Conservation (phyloP, 257 asterid genomes). For the Rubia yunnanensis region DNA sequence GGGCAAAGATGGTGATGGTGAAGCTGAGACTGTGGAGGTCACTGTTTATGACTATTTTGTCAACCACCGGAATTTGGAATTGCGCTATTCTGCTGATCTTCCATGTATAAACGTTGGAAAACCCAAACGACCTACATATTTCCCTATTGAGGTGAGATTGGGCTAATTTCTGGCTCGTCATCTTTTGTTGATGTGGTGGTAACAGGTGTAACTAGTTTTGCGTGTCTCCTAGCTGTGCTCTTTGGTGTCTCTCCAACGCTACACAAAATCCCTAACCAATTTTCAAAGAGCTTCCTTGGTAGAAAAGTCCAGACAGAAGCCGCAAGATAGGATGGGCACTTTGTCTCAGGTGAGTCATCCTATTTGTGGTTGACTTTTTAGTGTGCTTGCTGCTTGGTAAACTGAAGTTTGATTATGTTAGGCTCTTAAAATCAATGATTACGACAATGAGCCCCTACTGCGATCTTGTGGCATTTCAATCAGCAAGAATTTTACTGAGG, state of each 20-base stretch:
- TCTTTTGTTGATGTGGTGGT: not conserved
- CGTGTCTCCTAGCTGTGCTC: slow-evolving; percentile 46
- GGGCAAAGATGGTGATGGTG: slow-evolving; percentile 49
- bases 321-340: slow-evolving; percentile 71
- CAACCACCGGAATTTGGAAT: slow-evolving; percentile 55
- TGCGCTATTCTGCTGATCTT: slow-evolving; percentile 77
- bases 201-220: slow-evolving; percentile 6
- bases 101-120: slow-evolving; percentile 93
- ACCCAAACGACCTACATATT: slow-evolving; percentile 74
- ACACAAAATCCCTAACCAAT: slow-evolving; percentile 66
- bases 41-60: slow-evolving; percentile 89
- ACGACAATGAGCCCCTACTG: slow-evolving; percentile 73
- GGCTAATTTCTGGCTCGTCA: not conserved
- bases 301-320: slow-evolving; percentile 88
- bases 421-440: slow-evolving; percentile 76
- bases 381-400: not conserved
- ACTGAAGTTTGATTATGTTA: slow-evolving; percentile 20
- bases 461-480: slow-evolving; percentile 70
- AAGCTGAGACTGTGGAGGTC: slow-evolving; percentile 42
- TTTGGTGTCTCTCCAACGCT: slow-evolving; percentile 74
- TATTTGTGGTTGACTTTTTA: not conserved
- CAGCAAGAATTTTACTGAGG: slow-evolving; percentile 51
- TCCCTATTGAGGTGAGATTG: slow-evolving; percentile 69
- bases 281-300: slow-evolving; percentile 74
- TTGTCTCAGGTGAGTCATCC: slow-evolving; percentile 45